Evolutionary conservation across 1,284 basidiomycete genomes (phyloP).

Genomic region (Austroboletus novae-zelandiae): DNA sequence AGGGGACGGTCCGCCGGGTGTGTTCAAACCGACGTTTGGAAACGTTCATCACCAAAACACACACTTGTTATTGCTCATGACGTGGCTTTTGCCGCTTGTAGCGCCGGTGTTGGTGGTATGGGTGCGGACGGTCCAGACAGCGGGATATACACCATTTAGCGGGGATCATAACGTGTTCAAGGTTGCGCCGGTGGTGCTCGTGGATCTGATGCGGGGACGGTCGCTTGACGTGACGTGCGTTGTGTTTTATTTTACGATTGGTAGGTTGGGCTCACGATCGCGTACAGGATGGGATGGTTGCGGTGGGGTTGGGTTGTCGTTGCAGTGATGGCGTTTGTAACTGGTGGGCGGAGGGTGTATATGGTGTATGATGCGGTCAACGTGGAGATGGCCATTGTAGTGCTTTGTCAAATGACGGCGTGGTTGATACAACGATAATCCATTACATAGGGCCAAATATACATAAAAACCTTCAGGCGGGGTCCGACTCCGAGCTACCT

Average conservation of each 20-base stretch:
- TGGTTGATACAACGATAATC: no score
- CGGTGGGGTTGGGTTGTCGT: slow-evolving; percentile 51
- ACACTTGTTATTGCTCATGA: slow-evolving; percentile 75
- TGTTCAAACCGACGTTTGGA: slow-evolving; percentile 7
- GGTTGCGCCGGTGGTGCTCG: slow-evolving; percentile 64
- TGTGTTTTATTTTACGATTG: neutral
- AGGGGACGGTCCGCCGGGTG: neutral
- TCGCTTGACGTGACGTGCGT: slow-evolving; percentile 42
- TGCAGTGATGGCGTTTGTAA: slow-evolving; percentile 50
- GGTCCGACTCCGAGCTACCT: no score
- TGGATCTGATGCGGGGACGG: slow-evolving; percentile 55
- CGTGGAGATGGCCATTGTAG: slow-evolving; percentile 18
- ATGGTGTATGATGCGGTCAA: slow-evolving; percentile 54
- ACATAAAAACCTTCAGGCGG: no score
- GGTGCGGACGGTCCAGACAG: slow-evolving; percentile 78
- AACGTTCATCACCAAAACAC: slow-evolving; percentile 48
- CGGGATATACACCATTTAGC: slow-evolving; percentile 73
- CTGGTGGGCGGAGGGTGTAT: slow-evolving; percentile 61
- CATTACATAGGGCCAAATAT: no score
- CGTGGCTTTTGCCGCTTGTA: slow-evolving; percentile 78
- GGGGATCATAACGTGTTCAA: slow-evolving; percentile 75
- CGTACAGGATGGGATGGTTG: slow-evolving; percentile 39
- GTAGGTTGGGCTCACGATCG: slow-evolving; percentile 2
- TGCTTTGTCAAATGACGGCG: slow-evolving; percentile 2
- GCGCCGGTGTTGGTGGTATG: slow-evolving; percentile 86